These are phyloP conservation scores for Jatropha multifida DNA, from an alignment of 441 rosid species.

Conservation along the genomic window DNA sequence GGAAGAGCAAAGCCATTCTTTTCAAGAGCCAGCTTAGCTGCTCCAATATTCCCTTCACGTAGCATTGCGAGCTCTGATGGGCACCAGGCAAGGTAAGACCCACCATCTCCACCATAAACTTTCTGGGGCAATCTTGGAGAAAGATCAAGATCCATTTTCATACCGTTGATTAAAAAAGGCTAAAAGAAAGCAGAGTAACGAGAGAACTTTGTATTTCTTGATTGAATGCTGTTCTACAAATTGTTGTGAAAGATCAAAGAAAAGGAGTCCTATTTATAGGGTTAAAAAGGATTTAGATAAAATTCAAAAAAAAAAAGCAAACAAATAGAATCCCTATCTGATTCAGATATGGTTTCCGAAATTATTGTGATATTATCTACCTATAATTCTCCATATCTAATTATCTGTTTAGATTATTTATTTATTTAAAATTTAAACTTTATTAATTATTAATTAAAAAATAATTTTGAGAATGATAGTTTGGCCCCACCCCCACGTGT, in stretches of 20 bases:
- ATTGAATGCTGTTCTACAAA: no score
- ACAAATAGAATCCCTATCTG: background rate
- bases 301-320: background rate
- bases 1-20: conserved; percentile 85
- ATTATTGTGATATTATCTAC: no score
- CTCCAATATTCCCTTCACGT: conserved; percentile 72
- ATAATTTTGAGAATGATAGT: no score
- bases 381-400: no score
- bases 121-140: conserved; percentile 67
- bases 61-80: conserved; percentile 80
- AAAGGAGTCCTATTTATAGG: background rate
- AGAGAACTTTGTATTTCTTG: no score
- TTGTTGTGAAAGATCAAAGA: background rate
- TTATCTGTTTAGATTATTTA: no score
- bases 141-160: conserved; percentile 69
- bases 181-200: no score
- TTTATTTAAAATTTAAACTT: no score
- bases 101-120: conserved; percentile 62
- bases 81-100: conserved; percentile 77
- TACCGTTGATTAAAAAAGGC: no score
- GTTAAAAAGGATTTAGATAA: no score
- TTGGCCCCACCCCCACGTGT: no score
- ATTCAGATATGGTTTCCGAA: background rate
- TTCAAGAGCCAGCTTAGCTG: conserved; percentile 70
- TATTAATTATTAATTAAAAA: no score